Base-by-base conservation (phyloP, 345 rosid genomes). In the Eutrema heterophyllum region DNA sequence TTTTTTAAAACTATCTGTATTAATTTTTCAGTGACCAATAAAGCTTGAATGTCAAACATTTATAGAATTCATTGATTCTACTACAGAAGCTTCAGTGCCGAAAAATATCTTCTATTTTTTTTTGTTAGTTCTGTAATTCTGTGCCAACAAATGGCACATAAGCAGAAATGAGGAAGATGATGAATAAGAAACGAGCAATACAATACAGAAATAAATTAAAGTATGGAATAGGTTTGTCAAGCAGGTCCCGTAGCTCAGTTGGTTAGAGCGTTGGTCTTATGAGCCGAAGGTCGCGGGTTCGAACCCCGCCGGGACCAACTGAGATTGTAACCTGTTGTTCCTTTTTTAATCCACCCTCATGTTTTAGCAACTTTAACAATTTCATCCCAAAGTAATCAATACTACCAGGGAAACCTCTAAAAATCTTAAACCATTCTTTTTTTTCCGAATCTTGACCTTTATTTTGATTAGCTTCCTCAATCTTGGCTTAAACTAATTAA, bases 261-360 rank as follows among this genome's bases (percentile, higher is more conserved):
- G 98, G 96, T 89, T 91, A 91, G 97, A 91, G 95, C 96, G 93
- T 91, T 89, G 98, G 93, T 91, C 95, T 91, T 87, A 88, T 91
- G 92, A 91, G 92, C 92, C 92, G 89, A 90, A 85, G 90, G 97
- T 88, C 88, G 89, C 97, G 88, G 88, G 89, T 88, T 88, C 90
- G 94, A 85, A 82, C 87, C 90, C 87, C 93, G 91, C 93, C 85
- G 88, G 87, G 87, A 90, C 84, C 93, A 89, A 1, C 9, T 48
- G 6, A 0, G 40, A 36, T 5, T 1, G 0, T 3, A 2, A 5
- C 6, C 14, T 35, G 38, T 6, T 0, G 6, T 26, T 27, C 5
- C 1, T 44, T 62, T 63, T 64, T 30, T 5, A 9, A 16, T 45
- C 5, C 5, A 32, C 24, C 57, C 21, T 66, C 49, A 0, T 6